Evolutionary conservation across 495 filamentous ascomycete species (phyloP), one percentile per base, ranked within the genome.

Genomic region (Xylaria scruposa): DNA sequence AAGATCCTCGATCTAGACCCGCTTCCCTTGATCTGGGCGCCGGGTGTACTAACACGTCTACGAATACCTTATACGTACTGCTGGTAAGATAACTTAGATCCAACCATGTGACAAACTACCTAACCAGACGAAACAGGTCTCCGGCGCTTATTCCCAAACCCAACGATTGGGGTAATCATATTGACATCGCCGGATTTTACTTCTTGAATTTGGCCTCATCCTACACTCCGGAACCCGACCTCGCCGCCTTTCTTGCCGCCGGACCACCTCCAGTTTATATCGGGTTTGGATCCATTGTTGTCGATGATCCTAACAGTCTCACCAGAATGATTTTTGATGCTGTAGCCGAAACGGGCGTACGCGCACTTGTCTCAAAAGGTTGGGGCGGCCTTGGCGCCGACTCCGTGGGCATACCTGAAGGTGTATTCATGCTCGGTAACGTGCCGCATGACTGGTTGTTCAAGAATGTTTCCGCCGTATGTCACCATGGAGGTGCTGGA

Each of bases 371-470:
- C 3, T 94, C 92, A 0, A 92, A 92, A 75, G 93, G 93, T 19
- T 96, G 93, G 93, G 91, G 93, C 40, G 90, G 90, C 0, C 77
- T 95, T 4, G 92, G 92, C 29, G 88, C 85, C 2, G 89, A 91
- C 56, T 80, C 85, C 8, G 75, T 91, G 0, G 86, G 85, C 2
- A 77, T 90, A 12, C 90, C 90, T 0, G 88, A 93, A 0, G 86
- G 86, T 31, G 87, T 94, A n/a, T 93, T 92, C 72, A 89, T 94
- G 85, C 85, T 94, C 9, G 93, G 90, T 6, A 93, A 94, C 73
- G 86, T 88, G 61, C 93, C 93, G 5, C 93, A 96, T 70, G 93
- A 95, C 75, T 95, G 92, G 93, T 82, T 97, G 1, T 97, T 97
- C 76, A 79, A 88, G 60, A 88, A 85, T 24, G 92, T 97, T 0